phyloP scores from a whole-genome alignment of 805 yeast species.

The Candida alai region DNA sequence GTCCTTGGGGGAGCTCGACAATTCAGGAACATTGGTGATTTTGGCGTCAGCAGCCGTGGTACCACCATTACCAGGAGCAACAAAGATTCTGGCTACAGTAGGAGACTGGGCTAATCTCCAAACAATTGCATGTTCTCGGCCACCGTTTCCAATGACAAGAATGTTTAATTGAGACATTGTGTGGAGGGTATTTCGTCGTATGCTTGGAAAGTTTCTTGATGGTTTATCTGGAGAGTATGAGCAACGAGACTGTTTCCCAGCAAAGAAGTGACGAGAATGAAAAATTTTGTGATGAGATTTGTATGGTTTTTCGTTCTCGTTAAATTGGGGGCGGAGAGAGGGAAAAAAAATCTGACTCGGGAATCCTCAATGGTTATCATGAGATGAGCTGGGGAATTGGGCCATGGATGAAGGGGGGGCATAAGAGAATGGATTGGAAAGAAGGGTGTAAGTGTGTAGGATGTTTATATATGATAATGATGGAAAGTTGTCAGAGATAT shows the following conservation, averaged over 20 bases:
- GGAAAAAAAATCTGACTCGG: too few relatives aligned
- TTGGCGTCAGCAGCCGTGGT: slow-evolving; percentile 56
- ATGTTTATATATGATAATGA: too few relatives aligned
- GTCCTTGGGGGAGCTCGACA: slow-evolving; percentile 62
- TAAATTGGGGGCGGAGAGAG: too few relatives aligned
- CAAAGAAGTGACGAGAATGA: background rate
- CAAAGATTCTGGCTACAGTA: slow-evolving; percentile 67
- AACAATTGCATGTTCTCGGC: slow-evolving; percentile 96
- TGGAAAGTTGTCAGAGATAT: too few relatives aligned
- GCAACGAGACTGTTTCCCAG: too few relatives aligned
- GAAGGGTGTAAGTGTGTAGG: too few relatives aligned
- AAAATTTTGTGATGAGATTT: slow-evolving; percentile 2
- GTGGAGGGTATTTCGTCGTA: background rate
- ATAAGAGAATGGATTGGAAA: too few relatives aligned
- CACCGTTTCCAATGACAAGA: slow-evolving; percentile 94
- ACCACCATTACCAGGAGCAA: slow-evolving; percentile 98
- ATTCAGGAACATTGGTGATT: slow-evolving; percentile 61
- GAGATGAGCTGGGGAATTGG: too few relatives aligned
- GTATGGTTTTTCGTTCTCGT: background rate
- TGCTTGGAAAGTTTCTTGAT: background rate
- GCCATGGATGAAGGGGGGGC: too few relatives aligned
- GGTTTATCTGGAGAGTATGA: too few relatives aligned
- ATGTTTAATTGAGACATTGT: slow-evolving; percentile 41
- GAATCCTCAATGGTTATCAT: too few relatives aligned
- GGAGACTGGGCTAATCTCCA: slow-evolving; percentile 86